These are phyloP conservation scores for Herpetospermum pedunculosum DNA, from an alignment of 306 rosid species.

Conservation along the genomic window DNA sequence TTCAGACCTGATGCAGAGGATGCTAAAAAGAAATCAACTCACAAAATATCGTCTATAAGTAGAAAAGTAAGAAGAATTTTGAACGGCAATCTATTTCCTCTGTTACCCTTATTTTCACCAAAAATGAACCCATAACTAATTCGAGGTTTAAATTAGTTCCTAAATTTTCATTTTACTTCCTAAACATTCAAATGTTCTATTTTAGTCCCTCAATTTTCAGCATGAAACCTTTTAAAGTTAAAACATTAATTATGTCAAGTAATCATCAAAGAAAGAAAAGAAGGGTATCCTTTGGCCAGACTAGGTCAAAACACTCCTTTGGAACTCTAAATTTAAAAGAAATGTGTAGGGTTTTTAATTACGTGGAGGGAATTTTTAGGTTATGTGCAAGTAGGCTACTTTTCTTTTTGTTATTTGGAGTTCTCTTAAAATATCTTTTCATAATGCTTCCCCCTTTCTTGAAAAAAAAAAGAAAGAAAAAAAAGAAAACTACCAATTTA, in stretches of 20 bases:
- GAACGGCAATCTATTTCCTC: constrained; percentile 11
- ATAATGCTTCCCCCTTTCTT: background rate
- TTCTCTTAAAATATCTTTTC: background rate
- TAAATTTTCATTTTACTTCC: background rate
- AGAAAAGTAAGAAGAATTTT: background rate
- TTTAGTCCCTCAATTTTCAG: background rate
- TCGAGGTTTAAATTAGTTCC: background rate
- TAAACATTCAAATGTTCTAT: background rate
- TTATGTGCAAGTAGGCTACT: background rate
- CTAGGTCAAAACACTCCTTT: background rate
- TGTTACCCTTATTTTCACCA: background rate
- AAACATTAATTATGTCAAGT: background rate
- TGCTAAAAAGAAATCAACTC: background rate
- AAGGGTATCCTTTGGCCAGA: background rate
- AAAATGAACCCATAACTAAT: background rate
- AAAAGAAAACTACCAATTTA: background rate
- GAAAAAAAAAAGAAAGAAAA: background rate
- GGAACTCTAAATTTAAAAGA: background rate
- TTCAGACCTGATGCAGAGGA: background rate
- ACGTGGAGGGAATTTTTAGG: background rate
- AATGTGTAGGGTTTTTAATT: background rate
- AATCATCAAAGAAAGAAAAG: background rate
- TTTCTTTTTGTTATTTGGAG: background rate
- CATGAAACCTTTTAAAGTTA: background rate
- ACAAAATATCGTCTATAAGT: background rate